Conservation (phyloP, 495 filamentous ascomycete genomes). For the Trichoderma orchidacearum region DNA sequence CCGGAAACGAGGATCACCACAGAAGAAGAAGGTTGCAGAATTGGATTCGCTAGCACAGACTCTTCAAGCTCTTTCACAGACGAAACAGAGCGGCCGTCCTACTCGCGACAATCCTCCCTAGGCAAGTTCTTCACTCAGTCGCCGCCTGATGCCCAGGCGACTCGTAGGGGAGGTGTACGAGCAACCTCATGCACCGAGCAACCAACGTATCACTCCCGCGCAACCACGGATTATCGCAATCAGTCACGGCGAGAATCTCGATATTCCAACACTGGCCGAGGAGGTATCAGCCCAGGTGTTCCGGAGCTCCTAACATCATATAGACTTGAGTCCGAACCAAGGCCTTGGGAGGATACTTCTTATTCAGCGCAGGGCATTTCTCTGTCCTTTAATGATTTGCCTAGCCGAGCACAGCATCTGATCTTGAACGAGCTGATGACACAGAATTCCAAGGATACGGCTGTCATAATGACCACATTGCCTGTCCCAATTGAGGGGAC, state of each 20-base stretch:
- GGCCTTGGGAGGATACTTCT: slow-evolving; percentile 31
- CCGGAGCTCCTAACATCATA: slow-evolving; percentile 20
- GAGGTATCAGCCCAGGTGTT: slow-evolving; percentile 15
- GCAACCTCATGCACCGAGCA: slow-evolving; percentile 55
- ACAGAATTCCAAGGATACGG: slow-evolving; percentile 54
- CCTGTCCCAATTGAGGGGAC: slow-evolving; percentile 69
- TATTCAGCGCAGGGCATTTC: slow-evolving; percentile 49
- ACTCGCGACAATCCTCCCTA: slow-evolving; percentile 31
- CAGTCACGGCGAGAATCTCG: slow-evolving; percentile 4
- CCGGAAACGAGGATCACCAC: slow-evolving; percentile 55
- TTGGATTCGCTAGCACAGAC: slow-evolving; percentile 56
- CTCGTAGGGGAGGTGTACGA: slow-evolving; percentile 41
- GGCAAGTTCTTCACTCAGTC: slow-evolving; percentile 49
- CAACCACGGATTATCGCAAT: background rate
- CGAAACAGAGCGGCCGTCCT: slow-evolving; percentile 22
- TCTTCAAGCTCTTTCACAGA: slow-evolving; percentile 14
- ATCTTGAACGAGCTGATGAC: slow-evolving; percentile 77
- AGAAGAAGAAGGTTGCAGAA: slow-evolving; percentile 54
- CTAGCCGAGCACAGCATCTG: slow-evolving; percentile 68
- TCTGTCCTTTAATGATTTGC: slow-evolving; percentile 74
- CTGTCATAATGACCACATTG: slow-evolving; percentile 71
- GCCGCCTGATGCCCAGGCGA: slow-evolving; percentile 45
- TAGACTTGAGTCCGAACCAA: slow-evolving; percentile 5
- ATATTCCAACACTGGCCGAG: slow-evolving; percentile 5
- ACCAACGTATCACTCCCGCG: background rate